phyloP scores from a whole-genome alignment of 305 asterid genomes.

The Fraxinus latifolia region DNA sequence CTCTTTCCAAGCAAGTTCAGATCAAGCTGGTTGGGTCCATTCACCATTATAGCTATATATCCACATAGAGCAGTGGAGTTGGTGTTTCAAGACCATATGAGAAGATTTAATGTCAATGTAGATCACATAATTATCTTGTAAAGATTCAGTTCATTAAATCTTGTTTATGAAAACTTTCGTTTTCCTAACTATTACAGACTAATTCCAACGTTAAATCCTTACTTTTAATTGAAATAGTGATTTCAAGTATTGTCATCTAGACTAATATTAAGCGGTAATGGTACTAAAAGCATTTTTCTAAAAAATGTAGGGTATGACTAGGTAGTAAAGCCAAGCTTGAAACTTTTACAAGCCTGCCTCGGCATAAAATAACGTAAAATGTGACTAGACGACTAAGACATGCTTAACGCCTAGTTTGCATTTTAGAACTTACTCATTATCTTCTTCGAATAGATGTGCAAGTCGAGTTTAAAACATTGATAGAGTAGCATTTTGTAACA shows the following conservation, averaged over 20 bases:
- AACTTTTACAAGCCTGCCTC: background rate
- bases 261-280: background rate
- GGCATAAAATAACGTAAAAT: background rate
- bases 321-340: background rate
- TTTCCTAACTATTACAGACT: background rate
- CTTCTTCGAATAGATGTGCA: background rate
- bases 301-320: background rate
- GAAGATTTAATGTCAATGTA: background rate
- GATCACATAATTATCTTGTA: background rate
- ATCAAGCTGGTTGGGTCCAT: too few species aligned
- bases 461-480: background rate
- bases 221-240: background rate
- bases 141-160: background rate
- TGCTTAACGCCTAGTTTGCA: background rate
- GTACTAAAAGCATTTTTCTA: background rate
- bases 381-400: background rate
- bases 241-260: background rate
- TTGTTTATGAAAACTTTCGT: background rate
- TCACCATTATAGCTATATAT: too few species aligned
- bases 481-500: background rate
- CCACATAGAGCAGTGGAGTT: too few species aligned
- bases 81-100: too few species aligned
- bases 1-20: too few species aligned
- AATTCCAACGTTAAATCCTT: background rate
- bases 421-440: background rate